phyloP scores from a whole-genome alignment of 2,329 filamentous ascomycete species.

The Microdochium paspali region DNA sequence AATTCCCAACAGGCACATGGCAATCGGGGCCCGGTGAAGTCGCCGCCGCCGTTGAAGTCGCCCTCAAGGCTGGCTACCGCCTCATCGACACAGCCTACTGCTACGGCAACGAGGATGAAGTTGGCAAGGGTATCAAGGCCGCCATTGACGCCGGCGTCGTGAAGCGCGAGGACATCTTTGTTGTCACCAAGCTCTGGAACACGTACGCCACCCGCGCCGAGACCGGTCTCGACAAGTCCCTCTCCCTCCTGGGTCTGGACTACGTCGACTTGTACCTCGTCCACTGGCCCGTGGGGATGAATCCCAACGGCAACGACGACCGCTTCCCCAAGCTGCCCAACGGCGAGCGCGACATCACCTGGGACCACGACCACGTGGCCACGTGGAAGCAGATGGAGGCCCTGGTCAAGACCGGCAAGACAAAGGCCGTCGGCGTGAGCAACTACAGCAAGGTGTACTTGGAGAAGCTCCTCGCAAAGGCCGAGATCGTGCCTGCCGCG shows the following conservation, averaged over 20 bases:
- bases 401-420: conserved; percentile 49
- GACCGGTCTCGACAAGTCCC: conserved; percentile 60
- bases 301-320: conserved; percentile 64
- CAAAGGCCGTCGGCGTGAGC: conserved; percentile 43
- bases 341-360: conserved; percentile 64
- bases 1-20: conserved; percentile 46
- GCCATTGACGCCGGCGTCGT: conserved; percentile 59
- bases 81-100: conserved; percentile 66
- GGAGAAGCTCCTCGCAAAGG: conserved; percentile 39
- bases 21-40: conserved; percentile 52
- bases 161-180: conserved; percentile 71
- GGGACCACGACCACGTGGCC: conserved; percentile 58
- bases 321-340: conserved; percentile 67
- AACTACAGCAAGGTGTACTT: conserved; percentile 50
- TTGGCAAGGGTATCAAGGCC: conserved; percentile 67
- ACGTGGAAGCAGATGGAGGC: conserved; percentile 73
- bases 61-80: conserved; percentile 46
- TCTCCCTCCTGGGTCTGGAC: conserved; percentile 64
- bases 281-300: conserved; percentile 79
- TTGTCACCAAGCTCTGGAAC: conserved; percentile 80
- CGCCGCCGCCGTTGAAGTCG: conserved; percentile 45
- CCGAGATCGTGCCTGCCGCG: conserved; percentile 50
- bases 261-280: conserved; percentile 77
- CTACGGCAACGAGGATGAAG: conserved; percentile 76
- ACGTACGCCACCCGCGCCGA: conserved; percentile 66